Percentiles rank a stretch among this genome's conserved stretches.
Conservation (phyloP, 106 monocot species). For the Dioscorea zingiberensis region DNA sequence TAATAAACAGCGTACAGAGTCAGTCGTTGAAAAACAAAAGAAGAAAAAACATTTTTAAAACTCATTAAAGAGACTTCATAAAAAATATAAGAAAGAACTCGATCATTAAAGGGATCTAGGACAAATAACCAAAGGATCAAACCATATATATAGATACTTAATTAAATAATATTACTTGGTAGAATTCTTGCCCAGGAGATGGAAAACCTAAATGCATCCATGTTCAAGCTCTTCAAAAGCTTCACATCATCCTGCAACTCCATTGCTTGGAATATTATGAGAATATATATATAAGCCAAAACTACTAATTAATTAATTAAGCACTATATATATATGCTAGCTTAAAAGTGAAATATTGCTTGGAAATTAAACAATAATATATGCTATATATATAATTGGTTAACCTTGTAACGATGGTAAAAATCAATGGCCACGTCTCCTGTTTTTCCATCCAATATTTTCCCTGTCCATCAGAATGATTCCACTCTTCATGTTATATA, state of each 20-base stretch:
- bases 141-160: background rate
- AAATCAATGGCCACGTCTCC: constrained; percentile 33
- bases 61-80: too few relatives aligned
- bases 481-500: too few relatives aligned
- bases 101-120: too few relatives aligned
- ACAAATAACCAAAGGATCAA: too few relatives aligned
- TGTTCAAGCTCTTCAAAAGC: background rate
- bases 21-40: background rate
- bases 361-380: background rate
- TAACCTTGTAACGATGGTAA: constrained; percentile 44
- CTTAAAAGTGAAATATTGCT: too few relatives aligned
- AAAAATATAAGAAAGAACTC: too few relatives aligned
- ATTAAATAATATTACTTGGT: constrained; percentile 15
- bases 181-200: constrained; percentile 6
- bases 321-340: too few relatives aligned
- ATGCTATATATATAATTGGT: background rate
- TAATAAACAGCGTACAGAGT: background rate
- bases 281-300: too few relatives aligned
- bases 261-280: background rate
- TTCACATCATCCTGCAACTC: constrained; percentile 23
- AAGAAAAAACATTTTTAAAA: background rate
- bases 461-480: constrained; percentile 17
- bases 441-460: constrained; percentile 19
- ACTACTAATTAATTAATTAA: too few relatives aligned
- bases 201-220: constrained; percentile 8